Conservation (phyloP, 2,329 filamentous ascomycete species). For the Whalleya microplaca region DNA sequence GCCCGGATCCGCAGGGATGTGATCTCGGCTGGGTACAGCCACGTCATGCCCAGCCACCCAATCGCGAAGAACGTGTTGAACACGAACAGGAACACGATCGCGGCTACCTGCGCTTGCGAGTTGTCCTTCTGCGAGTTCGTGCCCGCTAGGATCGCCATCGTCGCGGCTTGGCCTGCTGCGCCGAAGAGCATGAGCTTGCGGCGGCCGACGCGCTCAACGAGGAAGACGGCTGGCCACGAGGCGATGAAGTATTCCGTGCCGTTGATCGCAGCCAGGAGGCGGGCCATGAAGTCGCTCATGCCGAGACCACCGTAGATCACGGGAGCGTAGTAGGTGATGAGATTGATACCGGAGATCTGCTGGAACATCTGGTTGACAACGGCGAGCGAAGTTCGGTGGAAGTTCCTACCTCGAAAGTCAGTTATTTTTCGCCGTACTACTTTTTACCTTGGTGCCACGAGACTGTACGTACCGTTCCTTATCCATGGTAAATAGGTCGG, state of each 20-base stretch:
- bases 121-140: constrained; percentile 39
- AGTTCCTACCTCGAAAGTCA: constrained; percentile 40
- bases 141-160: constrained; percentile 66
- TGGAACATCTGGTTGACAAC: constrained; percentile 64
- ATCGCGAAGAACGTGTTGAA: constrained; percentile 58
- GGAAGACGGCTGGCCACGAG: constrained; percentile 63
- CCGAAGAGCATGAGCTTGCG: constrained; percentile 75
- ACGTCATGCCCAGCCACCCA: constrained; percentile 59
- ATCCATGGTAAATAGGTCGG: constrained; percentile 61
- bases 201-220: constrained; percentile 69
- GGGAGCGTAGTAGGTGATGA: constrained; percentile 51
- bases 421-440: background rate
- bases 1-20: constrained; percentile 56
- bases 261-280: constrained; percentile 59
- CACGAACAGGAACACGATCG: constrained; percentile 49
- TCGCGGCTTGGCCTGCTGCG: constrained; percentile 62
- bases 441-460: background rate
- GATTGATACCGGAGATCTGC: constrained; percentile 49
- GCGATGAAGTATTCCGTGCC: constrained; percentile 55
- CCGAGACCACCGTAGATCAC: constrained; percentile 55
- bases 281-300: constrained; percentile 56
- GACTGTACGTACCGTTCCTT: constrained; percentile 47
- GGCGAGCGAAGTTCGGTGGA: constrained; percentile 58
- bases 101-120: constrained; percentile 34
- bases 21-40: constrained; percentile 63